Evolutionary conservation across 2,329 filamentous ascomycete genomes (phyloP), one percentile per base, ranked within the genome.

Genomic region (Domatiomyces catenatus): DNA sequence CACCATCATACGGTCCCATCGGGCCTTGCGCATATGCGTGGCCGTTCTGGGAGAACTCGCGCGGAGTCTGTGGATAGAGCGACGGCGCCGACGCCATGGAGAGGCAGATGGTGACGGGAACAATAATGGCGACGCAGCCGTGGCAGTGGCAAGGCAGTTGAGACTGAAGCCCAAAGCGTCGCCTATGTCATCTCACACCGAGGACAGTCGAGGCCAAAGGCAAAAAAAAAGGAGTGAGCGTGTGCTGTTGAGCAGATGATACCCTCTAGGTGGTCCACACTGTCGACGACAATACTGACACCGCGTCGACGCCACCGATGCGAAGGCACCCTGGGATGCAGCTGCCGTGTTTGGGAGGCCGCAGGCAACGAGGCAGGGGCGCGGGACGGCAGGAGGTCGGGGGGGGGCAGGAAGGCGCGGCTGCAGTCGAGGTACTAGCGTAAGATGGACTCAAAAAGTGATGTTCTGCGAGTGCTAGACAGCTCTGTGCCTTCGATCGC

Each of bases 1-100:
- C 66, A 51, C 64, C 63, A 59, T 70, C 69, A 55, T 71, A 68
- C 18, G 67, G 66, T 28, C 61, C 62, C 56, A 69, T 62, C 17
- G 67, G 62, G 47, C 64, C 62, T 57, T 70, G 67, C 8, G 66
- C 65, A 48, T 65, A 66, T 18, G 57, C 56, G 44, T 59, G 57
- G 20, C 55, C 58, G 48, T 60, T 56, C 47, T 55, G 54, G 42
- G 56, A 55, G 46, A 60, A 60, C 15, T 52, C 52, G n/a, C 54
- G 57, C 44, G 57, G 58, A n/a, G 57, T 51, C 43, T 58, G 58
- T 44, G 56, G 49, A 54, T 58, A 59, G 22, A 57, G 32, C 2
- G 32, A 39, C 32, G 32, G 32, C 32, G 32, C 32, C 48, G 32
- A 39, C 32, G 32, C 32, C 32, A 39, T 39, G 32, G 32, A 4